phyloP scores from a whole-genome alignment of 225 moss, liverwort and hornwort genomes.

The Takakia lepidozioides region DNA sequence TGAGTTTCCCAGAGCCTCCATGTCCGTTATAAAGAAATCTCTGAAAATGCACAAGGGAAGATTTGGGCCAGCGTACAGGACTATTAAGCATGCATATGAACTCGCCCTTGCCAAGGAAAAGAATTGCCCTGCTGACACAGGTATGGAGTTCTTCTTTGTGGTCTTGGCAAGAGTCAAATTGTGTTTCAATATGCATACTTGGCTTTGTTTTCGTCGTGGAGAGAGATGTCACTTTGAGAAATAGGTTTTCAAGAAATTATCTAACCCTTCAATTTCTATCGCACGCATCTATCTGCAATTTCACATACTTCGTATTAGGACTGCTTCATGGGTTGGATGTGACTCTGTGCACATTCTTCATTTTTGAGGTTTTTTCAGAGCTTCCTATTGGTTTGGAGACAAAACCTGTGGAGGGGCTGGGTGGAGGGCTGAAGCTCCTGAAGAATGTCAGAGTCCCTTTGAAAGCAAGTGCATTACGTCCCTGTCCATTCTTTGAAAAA shows the following conservation, averaged over 20 bases:
- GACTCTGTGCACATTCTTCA: background rate
- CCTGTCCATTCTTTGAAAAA: slow-evolving; percentile 36
- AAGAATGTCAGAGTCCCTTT: slow-evolving; percentile 14
- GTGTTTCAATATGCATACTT: slow-evolving; percentile 6
- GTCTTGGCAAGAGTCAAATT: background rate
- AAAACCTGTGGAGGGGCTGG: slow-evolving; percentile 18
- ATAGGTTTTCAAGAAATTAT: background rate
- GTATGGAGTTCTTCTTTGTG: background rate
- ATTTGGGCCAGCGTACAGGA: slow-evolving; percentile 23
- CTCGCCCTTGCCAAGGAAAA: slow-evolving; percentile 26
- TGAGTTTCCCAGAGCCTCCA: slow-evolving; percentile 31
- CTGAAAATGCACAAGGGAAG: slow-evolving; percentile 12
- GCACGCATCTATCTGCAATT: background rate
- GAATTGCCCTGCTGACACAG: background rate
- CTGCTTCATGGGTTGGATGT: background rate
- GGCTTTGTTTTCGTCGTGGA: slow-evolving; percentile 1
- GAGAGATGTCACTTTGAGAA: slow-evolving; percentile 5
- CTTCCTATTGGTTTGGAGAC: background rate
- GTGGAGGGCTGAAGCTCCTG: slow-evolving; percentile 15
- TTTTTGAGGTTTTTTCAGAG: background rate
- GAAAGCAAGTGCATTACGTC: slow-evolving; percentile 4
- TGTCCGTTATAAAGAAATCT: slow-evolving; percentile 18
- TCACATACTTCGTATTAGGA: background rate
- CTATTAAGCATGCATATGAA: slow-evolving; percentile 16
- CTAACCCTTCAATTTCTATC: background rate